Evolutionary conservation across 352 stramenopile genomes (phyloP).

Genomic region (Achlya hypogyna): DNA sequence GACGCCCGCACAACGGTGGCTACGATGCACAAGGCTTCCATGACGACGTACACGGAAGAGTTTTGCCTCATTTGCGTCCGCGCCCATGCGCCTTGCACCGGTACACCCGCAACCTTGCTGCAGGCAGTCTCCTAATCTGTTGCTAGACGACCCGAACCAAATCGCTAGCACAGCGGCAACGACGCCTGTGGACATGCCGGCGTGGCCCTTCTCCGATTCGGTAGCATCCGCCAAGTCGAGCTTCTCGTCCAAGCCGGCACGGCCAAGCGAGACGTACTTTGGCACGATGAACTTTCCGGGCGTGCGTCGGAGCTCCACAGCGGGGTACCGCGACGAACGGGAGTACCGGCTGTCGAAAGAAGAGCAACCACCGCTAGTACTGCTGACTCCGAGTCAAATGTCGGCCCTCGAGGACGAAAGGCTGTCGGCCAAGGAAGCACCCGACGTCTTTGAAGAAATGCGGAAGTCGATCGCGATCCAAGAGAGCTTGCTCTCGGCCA

Average conservation of each 20-base stretch:
- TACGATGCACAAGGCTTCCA: not conserved
- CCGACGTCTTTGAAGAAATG: constrained; percentile 19
- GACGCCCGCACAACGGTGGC: not conserved
- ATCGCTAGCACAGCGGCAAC: not conserved
- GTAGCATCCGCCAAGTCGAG: not conserved
- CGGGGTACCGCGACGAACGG: not conserved
- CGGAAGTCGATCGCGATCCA: constrained; percentile 21
- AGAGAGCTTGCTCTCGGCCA: constrained; percentile 16
- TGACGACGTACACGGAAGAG: not conserved
- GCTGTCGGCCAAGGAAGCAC: not conserved
- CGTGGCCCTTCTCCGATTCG: not conserved
- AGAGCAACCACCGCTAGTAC: constrained; percentile 1
- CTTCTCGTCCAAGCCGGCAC: not conserved
- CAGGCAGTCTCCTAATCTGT: not conserved
- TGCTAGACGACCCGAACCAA: not conserved
- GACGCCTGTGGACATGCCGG: not conserved
- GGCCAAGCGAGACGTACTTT: not conserved
- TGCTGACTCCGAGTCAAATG: not conserved
- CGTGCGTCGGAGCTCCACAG: not conserved
- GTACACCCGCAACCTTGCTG: not conserved
- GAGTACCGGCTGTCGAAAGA: constrained; percentile 10
- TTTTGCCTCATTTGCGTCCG: constrained; percentile 13
- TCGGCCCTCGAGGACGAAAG: not conserved
- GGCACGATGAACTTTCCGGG: constrained; percentile 1
- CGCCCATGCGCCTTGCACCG: not conserved